Base-by-base conservation (phyloP, 1,284 basidiomycete species). In the Trichosporon inkin region DNA sequence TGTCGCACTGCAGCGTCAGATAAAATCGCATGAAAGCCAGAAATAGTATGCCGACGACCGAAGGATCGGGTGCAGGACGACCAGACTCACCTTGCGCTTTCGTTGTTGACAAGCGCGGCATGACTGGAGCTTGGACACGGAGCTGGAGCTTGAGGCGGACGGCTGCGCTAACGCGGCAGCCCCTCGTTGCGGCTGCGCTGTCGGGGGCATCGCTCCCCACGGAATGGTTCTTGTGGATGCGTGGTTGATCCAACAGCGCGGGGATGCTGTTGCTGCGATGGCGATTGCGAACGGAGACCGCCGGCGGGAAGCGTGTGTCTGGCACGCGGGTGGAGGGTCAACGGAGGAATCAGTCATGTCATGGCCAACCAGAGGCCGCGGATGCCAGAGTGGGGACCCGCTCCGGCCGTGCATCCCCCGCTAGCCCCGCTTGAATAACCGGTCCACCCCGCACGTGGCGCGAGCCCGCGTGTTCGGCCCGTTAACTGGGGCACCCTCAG, bases 101-200 rank as follows among this genome's bases (percentile, higher is more conserved):
- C 60, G 60, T 38, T 61, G 60, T 39, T 61, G 59, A 11, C 59
- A 61, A n/a, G 59, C 55, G 16, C 55, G 56, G 6, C 60, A 61
- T 40, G 60, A 53, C 22, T 61, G 57, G 14, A 53, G 53, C 41
- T 61, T 51, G 24, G 51, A 36, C 22, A 47, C 41, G 38, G 41
- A 22, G 41, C 22, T 28, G 20, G 41, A 13, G 41, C 20, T 20
- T 10, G 41, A 20, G 22, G 41, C 11, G 13, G 41, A 28, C 1
- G 41, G 11, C 41, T 44, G 41, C 11, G 41, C 10, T 13, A 22
- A 28, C 1, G 41, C 14, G 11, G 41, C 7, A 1, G 41, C 41
- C 41, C 24, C 41, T 44, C 41, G 41, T 28, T 44, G 41, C 13
- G 41, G 22, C 28, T 32, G 28, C 22, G 41, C 20, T 44, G 41